phyloP scores from a whole-genome alignment of 768 basidiomycete species.

The Ramaria sp. region DNA sequence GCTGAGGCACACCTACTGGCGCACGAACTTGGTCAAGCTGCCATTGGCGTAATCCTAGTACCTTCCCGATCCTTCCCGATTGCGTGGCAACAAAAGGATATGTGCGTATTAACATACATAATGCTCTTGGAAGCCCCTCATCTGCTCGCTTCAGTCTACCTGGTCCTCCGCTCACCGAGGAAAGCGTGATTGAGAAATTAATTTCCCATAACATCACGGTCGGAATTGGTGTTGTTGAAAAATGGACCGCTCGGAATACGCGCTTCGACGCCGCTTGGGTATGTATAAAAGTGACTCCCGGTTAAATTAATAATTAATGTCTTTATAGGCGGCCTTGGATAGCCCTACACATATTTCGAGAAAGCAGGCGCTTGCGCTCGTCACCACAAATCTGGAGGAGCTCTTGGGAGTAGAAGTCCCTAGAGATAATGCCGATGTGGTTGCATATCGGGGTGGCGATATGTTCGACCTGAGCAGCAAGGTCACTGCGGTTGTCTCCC shows the following conservation, averaged over 20 bases:
- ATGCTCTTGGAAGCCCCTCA: not conserved
- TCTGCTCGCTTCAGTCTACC: slow-evolving; percentile 33
- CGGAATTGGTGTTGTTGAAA: slow-evolving; percentile 52
- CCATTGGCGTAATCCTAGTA: slow-evolving; percentile 28
- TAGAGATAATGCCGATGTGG: slow-evolving; percentile 33
- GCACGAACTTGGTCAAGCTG: slow-evolving; percentile 43
- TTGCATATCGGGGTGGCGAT: slow-evolving; percentile 45
- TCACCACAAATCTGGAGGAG: slow-evolving; percentile 42
- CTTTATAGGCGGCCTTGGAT: slow-evolving; percentile 25
- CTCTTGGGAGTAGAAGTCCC: slow-evolving; percentile 26
- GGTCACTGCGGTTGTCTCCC: slow-evolving; percentile 45
- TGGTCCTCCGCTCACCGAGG: slow-evolving; percentile 60
- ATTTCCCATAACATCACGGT: slow-evolving; percentile 61
- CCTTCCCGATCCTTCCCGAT: slow-evolving; percentile 25
- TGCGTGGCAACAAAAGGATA: slow-evolving; percentile 23
- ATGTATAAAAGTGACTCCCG: slow-evolving; percentile 13
- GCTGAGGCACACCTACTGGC: slow-evolving; percentile 58
- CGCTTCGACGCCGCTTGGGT: slow-evolving; percentile 82
- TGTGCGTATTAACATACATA: slow-evolving; percentile 11
- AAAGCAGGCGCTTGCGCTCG: slow-evolving; percentile 39
- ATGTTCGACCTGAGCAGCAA: slow-evolving; percentile 34
- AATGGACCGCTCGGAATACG: slow-evolving; percentile 65
- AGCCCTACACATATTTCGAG: slow-evolving; percentile 25
- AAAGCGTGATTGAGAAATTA: slow-evolving; percentile 50
- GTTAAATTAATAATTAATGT: not conserved